These are phyloP conservation scores for Lepidium sativum DNA, from an alignment of 345 rosid genomes.

Conservation along the genomic window DNA sequence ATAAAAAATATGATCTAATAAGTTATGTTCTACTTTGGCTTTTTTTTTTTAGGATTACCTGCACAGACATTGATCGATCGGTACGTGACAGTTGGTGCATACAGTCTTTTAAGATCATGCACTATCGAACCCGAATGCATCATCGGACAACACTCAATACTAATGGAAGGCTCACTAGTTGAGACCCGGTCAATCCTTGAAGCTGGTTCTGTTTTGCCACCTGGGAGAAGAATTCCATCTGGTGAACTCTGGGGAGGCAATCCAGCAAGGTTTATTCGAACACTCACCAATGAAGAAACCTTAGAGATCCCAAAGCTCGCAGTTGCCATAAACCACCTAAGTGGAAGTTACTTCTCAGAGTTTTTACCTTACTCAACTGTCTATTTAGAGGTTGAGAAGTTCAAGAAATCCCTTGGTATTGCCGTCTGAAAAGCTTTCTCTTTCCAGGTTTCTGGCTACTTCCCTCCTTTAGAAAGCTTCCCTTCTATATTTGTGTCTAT, in stretches of 20 bases:
- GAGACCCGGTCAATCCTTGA: conserved; percentile 87
- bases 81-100: conserved; percentile 86
- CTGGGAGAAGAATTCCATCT: conserved; percentile 92
- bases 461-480: conserved; percentile 4
- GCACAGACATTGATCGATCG: conserved; percentile 85
- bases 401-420: conserved; percentile 69
- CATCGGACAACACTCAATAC: conserved; percentile 91
- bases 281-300: conserved; percentile 84
- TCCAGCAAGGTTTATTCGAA: conserved; percentile 84
- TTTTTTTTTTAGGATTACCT: conserved; percentile 64
- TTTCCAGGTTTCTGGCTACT: conserved; percentile 20
- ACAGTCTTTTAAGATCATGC: conserved; percentile 79
- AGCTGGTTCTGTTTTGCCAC: conserved; percentile 95
- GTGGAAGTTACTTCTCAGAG: conserved; percentile 68
- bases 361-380: conserved; percentile 86
- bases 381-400: conserved; percentile 93
- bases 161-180: conserved; percentile 95
- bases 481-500: background rate
- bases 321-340: conserved; percentile 83
- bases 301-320: conserved; percentile 94
- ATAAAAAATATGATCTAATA: background rate
- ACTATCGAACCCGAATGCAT: conserved; percentile 98
- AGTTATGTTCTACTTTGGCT: conserved; percentile 1
- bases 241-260: conserved; percentile 99
- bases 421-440: conserved; percentile 17